Base-by-base conservation (phyloP, 2,329 filamentous ascomycete species). In the Calcarisporium arbuscula region DNA sequence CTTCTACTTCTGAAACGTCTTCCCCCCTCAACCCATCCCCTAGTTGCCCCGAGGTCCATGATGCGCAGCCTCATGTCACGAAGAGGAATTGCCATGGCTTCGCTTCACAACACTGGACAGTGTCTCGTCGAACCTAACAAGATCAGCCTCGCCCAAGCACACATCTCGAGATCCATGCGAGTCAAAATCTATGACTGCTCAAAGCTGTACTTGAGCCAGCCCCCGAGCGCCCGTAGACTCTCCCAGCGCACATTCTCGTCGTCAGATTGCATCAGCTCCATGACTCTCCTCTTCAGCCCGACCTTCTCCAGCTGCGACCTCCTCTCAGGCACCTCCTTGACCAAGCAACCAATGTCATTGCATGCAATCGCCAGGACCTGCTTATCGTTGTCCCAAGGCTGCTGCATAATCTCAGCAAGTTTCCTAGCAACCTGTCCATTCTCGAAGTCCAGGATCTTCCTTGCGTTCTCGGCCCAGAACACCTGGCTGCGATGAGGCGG, bases 211-310 rank as follows among this genome's bases (percentile, higher is more conserved):
- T 77, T 77, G 51, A 79, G 58, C 74, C 74, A 79, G 14, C 72
- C 71, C 15, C 74, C 74, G 26, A 95, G 77, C 12, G 89, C 88
- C 51, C 83, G 78, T 64, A 95, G 64, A 60, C 85, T 92, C 68
- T 95, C 89, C 87, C 88, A 95, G 53, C 89, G 73, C 30, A 95
- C 86, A 40, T 78, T 81, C 66, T 95, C 88, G 51, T 95, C 87
- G 39, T 79, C 72, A 54, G 94, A 86, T 51, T 78, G 80, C 89
- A 95, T 95, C 52, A 95, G 69, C 64, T 88, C 85, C 88, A 95
- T 94, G 41, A 95, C 82, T 46, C 86, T 74, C 14, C 76, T 77
- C 74, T 95, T 95, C 43, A 95, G 62, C 0, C 87, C 87, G 28
- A 88, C 61, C 64, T 81, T 88, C 66, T 95, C 89, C 48, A 95